Base-by-base conservation (phyloP, 768 basidiomycete genomes). In the Rhodotorula kratochvilovae region DNA sequence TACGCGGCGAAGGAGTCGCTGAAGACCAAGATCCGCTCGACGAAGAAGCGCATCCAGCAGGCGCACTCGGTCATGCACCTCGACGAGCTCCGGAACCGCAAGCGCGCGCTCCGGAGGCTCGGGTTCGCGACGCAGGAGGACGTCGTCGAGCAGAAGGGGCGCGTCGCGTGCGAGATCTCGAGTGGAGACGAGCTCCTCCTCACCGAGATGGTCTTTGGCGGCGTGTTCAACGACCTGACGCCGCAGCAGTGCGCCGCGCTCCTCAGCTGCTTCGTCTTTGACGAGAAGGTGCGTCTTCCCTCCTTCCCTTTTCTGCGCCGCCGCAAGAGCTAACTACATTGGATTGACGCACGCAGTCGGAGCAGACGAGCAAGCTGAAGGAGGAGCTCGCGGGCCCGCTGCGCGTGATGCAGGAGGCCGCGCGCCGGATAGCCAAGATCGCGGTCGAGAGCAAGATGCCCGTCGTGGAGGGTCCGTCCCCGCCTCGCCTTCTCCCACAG, bases 121-220 rank as follows among this genome's bases (percentile, higher is more conserved):
- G 94, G 89, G 0, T 98, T 98, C 83, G 94, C 92, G 5, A 89
- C 86, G 23, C 80, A 87, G 17, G 86, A 88, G 1, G 95, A 98
- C 80, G 96, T 98, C 68, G 92, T 98, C 31, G 96, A 98, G 79
- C 88, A 93, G 85, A 99, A 99, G 82, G 96, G 96, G 1, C 85
- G 96, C 50, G 95, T 99, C 2, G 96, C 96, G 27, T 99, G 96
- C 79, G 96, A 99, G 81, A 98, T 99, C 81, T 92, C 90, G 79
- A 89, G 93, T 4, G 96, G 96, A 13, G 96, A 99, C 78, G 96
- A 99, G 81, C 82, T 99, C 62, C 84, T 99, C 45, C 84, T 99
- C 72, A 99, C 96, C 2, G 96, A 98, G 81, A 85, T 99, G 78
- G 89, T 99, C 69, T 98, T 99, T 84, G 92, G 96, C 71, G 96